A percentile compares a stretch with the other conserved stretches of the same genome.
Evolutionary conservation across 345 rosid genomes (phyloP).

Genomic region (Chamaenerion angustifolium): DNA sequence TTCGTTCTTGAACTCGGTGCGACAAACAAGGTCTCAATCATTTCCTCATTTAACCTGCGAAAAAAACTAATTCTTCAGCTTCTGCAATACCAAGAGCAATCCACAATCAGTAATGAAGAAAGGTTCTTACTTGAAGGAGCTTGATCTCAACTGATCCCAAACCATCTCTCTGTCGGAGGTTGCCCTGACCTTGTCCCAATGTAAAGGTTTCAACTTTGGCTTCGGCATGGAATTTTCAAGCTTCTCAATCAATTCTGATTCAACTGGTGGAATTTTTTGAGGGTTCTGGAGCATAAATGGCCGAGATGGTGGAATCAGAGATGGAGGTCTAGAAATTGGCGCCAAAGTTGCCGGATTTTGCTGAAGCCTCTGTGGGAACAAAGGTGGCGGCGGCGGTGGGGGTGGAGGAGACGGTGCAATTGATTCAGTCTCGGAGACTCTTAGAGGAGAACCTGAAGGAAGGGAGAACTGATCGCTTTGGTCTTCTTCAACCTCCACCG

Average conservation of each 20-base stretch:
- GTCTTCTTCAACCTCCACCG: neutral
- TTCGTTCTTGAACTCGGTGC: conserved; percentile 43
- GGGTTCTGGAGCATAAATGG: conserved; percentile 44
- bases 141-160: conserved; percentile 77
- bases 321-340: conserved; percentile 39
- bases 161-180: conserved; percentile 98
- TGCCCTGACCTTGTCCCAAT: conserved; percentile 97
- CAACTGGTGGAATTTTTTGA: conserved; percentile 20
- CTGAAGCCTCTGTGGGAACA: conserved; percentile 23
- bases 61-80: conserved; percentile 1
- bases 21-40: conserved; percentile 71
- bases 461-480: conserved; percentile 11
- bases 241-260: conserved; percentile 10
- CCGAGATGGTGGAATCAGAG: conserved; percentile 49
- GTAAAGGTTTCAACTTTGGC: conserved; percentile 72
- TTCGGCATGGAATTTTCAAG: conserved; percentile 26
- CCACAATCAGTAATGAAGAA: neutral
- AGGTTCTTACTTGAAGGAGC: conserved; percentile 60
- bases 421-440: conserved; percentile 5
- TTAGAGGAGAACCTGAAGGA: conserved; percentile 12
- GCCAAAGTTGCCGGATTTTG: conserved; percentile 20
- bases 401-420: conserved; percentile 25
- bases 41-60: conserved; percentile 83
- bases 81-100: neutral
- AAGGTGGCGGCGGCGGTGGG: conserved; percentile 18